Percentiles rank a stretch among this genome's conserved stretches.
These are phyloP conservation scores for Xanthoparmelia taractica DNA, from an alignment of 495 filamentous ascomycete genomes.

Conservation along the genomic window DNA sequence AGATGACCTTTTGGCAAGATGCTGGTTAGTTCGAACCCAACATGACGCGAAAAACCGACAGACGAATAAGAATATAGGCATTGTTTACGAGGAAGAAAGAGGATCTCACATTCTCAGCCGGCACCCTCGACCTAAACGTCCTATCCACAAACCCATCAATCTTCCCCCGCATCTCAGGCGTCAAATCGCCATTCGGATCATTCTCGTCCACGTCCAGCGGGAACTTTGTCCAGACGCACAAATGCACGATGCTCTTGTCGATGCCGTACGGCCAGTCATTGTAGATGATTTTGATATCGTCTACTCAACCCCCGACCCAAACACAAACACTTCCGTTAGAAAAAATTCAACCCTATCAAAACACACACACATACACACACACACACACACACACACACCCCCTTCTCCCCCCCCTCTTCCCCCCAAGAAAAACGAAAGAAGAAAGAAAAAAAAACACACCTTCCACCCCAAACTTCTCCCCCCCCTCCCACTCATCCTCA, in stretches of 20 bases:
- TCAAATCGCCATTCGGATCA: slow-evolving; percentile 61
- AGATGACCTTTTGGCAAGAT: slow-evolving; percentile 72
- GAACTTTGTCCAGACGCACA: slow-evolving; percentile 92
- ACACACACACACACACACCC: too few species aligned
- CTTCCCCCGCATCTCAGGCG: slow-evolving; percentile 48
- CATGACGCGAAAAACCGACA: too few species aligned
- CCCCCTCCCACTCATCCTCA: slow-evolving; percentile 39
- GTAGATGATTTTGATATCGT: slow-evolving; percentile 65
- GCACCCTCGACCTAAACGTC: slow-evolving; percentile 49
- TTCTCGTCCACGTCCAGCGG: slow-evolving; percentile 47
- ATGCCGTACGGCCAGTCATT: slow-evolving; percentile 93
- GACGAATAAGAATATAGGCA: neutral
- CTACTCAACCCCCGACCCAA: slow-evolving; percentile 28
- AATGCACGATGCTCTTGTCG: slow-evolving; percentile 64
- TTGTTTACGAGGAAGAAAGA: neutral
- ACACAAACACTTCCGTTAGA: neutral
- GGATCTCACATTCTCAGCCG: slow-evolving; percentile 37
- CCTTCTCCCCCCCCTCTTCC: too few species aligned
- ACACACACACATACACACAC: too few species aligned
- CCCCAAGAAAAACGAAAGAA: neutral
- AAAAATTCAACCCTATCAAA: too few species aligned
- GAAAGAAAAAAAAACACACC: slow-evolving; percentile 32
- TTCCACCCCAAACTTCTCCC: slow-evolving; percentile 39
- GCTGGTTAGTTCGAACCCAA: too few species aligned
- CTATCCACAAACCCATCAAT: slow-evolving; percentile 61